Conservation (phyloP, 306 rosid genomes). For the Morella rubra region DNA sequence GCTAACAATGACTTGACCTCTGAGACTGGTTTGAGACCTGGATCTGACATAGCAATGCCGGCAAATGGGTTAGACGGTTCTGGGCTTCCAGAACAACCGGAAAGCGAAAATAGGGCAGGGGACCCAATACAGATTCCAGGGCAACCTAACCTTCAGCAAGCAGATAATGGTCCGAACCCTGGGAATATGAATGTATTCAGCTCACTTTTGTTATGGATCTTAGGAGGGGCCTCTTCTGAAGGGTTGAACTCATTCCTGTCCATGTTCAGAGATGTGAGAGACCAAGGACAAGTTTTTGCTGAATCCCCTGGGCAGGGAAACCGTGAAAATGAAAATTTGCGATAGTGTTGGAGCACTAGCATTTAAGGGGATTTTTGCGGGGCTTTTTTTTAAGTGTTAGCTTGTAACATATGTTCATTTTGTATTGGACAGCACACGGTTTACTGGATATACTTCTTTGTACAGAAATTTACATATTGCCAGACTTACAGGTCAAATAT, state of each 20-base stretch:
- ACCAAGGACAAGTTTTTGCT: conserved; percentile 71
- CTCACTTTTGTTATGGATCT: conserved; percentile 81
- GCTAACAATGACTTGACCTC: conserved; percentile 42
- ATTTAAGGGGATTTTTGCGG: not conserved
- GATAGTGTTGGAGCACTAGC: conserved; percentile 32
- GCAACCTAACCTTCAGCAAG: conserved; percentile 57
- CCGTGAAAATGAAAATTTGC: conserved; percentile 40
- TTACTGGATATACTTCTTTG: conserved; percentile 23
- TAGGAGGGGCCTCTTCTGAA: conserved; percentile 93
- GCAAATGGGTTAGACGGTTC: conserved; percentile 40
- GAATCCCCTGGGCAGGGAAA: conserved; percentile 46
- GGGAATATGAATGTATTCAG: conserved; percentile 76
- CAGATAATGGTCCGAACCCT: conserved; percentile 66
- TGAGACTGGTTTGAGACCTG: conserved; percentile 58
- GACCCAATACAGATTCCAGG: conserved; percentile 49
- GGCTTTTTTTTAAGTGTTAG: not conserved
- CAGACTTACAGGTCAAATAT: conserved; percentile 3
- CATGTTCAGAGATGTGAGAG: conserved; percentile 89
- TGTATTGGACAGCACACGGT: not conserved
- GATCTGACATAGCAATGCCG: conserved; percentile 42
- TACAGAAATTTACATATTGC: conserved; percentile 29
- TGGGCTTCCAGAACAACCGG: conserved; percentile 45
- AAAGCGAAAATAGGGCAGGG: conserved; percentile 43
- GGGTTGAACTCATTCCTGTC: conserved; percentile 82
- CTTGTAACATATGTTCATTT: conserved; percentile 2